Base-by-base conservation (phyloP, 2,329 filamentous ascomycete genomes). In the Shiraia sp. region DNA sequence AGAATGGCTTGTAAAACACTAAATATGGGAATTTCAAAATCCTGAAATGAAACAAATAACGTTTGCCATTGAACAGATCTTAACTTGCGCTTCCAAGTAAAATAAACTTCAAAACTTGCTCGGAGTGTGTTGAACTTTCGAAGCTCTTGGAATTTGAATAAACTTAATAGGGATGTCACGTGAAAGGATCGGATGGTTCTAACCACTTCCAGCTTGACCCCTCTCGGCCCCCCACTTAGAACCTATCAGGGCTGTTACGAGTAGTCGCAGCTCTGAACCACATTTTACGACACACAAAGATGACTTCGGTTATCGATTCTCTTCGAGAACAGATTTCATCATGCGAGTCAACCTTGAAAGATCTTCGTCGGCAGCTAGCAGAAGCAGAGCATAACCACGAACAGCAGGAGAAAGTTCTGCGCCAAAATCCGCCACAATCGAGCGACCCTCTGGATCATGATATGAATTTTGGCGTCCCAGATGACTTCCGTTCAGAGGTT, bases 401-500 rank as follows among this genome's bases (percentile, higher is more conserved):
- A 26, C 56, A 59, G 26, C 50, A 51, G 42, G 45, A 51, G 32
- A 51, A 60, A 28, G 43, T 52, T 28, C 31, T 51, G 40, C 56
- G 47, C 13, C 55, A 52, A 26, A 61, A 43, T 45, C 50, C 45
- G 10, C 42, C 43, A 15, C 41, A 47, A 9, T 46, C 46, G 6
- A 25, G 40, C 24, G 59, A 66, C 29, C 61, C 64, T 8, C 40
- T 69, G 6, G 59, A 57, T 25, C 57, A 63, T 54, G 66, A 69
- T 32, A 65, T 70, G 51, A 61, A 66, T 25, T 71, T 70, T 48
- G 72, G 72, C 14, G 52, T 75, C 17, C 66, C 69, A 10, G 65
- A 71, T 32, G 68, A 72, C 28, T 74, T 73, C 55, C 67, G 69
- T 12, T 65, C 67, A 30, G 73, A 75, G 49, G 56, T 73, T 0